A percentile compares a stretch with the other conserved stretches of the same genome.
These are phyloP conservation scores for Petunia secreta DNA, from an alignment of 257 asterid genomes.

Conservation along the genomic window DNA sequence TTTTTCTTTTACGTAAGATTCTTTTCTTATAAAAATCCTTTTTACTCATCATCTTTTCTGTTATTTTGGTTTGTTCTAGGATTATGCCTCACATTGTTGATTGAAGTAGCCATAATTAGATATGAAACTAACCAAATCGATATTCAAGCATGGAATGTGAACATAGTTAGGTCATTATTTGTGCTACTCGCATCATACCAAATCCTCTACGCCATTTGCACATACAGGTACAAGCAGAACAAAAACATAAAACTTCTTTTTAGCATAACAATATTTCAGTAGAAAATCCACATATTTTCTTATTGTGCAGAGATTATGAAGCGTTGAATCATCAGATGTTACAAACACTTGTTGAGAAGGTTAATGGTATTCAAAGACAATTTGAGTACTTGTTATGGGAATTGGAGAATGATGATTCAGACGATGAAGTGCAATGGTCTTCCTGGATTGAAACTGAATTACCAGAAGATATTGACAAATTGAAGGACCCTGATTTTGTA, in stretches of 20 bases:
- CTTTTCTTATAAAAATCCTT: background rate
- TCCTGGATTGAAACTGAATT: conserved; percentile 66
- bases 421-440: conserved; percentile 66
- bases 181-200: conserved; percentile 50
- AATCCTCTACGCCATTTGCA: conserved; percentile 66
- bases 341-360: conserved; percentile 57
- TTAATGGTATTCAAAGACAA: conserved; percentile 52
- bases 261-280: background rate
- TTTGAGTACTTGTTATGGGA: conserved; percentile 43
- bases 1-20: background rate
- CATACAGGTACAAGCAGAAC: conserved; percentile 53
- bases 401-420: conserved; percentile 45
- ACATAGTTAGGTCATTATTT: conserved; percentile 45
- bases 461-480: conserved; percentile 56
- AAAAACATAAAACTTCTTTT: background rate
- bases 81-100: conserved; percentile 52
- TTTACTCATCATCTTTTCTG: background rate
- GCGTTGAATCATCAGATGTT: conserved; percentile 67
- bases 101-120: conserved; percentile 55
- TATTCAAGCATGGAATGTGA: conserved; percentile 54
- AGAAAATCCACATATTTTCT: background rate
- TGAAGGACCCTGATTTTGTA: conserved; percentile 63
- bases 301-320: conserved; percentile 68
- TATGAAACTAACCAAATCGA: conserved; percentile 42
- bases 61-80: conserved; percentile 41